phyloP scores from a whole-genome alignment of 352 stramenopile species.

The Phytopythium helicoides region DNA sequence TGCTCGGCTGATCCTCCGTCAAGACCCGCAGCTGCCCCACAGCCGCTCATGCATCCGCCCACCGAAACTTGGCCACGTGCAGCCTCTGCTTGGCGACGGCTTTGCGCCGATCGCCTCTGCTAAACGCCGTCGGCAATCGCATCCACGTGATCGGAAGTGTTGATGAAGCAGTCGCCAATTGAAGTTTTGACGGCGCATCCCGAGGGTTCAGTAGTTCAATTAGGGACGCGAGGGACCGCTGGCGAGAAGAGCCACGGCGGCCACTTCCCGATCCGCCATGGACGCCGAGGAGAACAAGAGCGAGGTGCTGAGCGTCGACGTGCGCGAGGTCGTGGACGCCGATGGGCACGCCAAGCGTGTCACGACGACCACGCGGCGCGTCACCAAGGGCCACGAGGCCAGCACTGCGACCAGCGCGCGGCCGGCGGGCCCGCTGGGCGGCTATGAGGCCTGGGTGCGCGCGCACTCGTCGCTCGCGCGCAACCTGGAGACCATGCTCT shows the following conservation, averaged over 20 bases:
- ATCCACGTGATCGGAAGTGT: not conserved
- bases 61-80: too few species aligned
- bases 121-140: too few species aligned
- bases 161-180: constrained; percentile 1
- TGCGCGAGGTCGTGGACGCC: constrained; percentile 1
- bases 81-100: too few species aligned
- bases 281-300: constrained; percentile 6
- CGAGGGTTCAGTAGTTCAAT: constrained; percentile 8
- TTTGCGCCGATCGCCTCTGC: too few species aligned
- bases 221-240: constrained; percentile 7
- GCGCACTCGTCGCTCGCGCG: constrained; percentile 56
- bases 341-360: constrained; percentile 1
- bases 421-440: constrained; percentile 16
- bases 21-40: too few species aligned
- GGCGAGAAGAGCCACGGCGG: not conserved
- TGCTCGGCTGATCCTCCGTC: too few species aligned
- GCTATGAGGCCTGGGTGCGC: constrained; percentile 71
- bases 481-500: constrained; percentile 77
- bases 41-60: too few species aligned
- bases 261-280: not conserved
- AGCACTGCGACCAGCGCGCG: constrained; percentile 3
- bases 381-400: constrained; percentile 3
- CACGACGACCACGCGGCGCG: not conserved
- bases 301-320: constrained; percentile 1
- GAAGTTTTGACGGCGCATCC: constrained; percentile 8